These are phyloP conservation scores for Neoconidiobolus thromboides DNA, from an alignment of 371 early-diverging fungal species.

Conservation along the genomic window DNA sequence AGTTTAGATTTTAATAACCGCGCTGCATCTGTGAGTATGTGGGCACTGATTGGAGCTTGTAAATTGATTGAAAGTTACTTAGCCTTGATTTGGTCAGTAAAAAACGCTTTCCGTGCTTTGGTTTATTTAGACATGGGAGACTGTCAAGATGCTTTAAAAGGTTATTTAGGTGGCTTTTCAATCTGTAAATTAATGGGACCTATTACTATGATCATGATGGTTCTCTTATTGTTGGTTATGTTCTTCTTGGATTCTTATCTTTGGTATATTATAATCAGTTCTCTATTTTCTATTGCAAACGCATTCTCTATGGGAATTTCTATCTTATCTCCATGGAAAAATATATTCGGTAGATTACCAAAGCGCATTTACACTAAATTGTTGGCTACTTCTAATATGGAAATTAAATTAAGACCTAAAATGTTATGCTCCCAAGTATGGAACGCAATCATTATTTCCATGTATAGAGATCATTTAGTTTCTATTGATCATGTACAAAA, in stretches of 20 bases:
- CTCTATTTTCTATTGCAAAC: slow-evolving; percentile 53
- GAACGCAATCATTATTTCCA: slow-evolving; percentile 73
- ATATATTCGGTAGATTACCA: slow-evolving; percentile 65
- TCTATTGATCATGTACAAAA: slow-evolving; percentile 59
- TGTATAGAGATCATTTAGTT: slow-evolving; percentile 71
- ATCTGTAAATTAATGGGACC: slow-evolving; percentile 30
- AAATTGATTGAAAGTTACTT: slow-evolving; percentile 72
- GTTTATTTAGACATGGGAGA: slow-evolving; percentile 14
- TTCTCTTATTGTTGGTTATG: slow-evolving; percentile 51
- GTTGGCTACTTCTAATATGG: slow-evolving; percentile 49
- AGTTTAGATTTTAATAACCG: slow-evolving; percentile 47
- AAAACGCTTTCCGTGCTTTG: slow-evolving; percentile 32
- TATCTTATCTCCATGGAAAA: slow-evolving; percentile 76
- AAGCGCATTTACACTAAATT: slow-evolving; percentile 68
- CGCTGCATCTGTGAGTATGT: slow-evolving; percentile 52
- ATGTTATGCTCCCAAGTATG: slow-evolving; percentile 64
- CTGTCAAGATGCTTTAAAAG: slow-evolving; percentile 4
- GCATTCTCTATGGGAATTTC: slow-evolving; percentile 69
- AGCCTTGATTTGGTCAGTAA: slow-evolving; percentile 63
- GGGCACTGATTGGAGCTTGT: slow-evolving; percentile 54
- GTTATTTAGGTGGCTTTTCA: slow-evolving; percentile 27
- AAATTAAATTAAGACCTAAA: slow-evolving; percentile 53
- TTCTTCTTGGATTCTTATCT: slow-evolving; percentile 81
- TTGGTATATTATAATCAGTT: slow-evolving; percentile 81
- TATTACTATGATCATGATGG: slow-evolving; percentile 57